Evolutionary conservation across 2,329 filamentous ascomycete genomes (phyloP).

Genomic region (Penicillium corylophilum): DNA sequence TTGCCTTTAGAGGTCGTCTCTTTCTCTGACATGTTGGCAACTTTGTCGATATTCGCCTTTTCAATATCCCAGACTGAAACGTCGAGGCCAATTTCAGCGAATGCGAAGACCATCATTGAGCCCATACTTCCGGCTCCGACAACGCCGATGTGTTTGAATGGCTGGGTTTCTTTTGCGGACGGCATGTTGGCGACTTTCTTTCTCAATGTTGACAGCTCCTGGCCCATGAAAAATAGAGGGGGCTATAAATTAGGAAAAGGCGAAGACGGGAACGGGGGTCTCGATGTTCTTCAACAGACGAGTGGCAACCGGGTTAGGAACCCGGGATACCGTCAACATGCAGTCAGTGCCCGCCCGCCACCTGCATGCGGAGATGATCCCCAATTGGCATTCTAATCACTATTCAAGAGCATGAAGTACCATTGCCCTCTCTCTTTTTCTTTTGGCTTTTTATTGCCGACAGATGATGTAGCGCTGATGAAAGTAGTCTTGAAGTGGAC

Average conservation of each 20-base stretch:
- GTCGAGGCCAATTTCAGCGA: constrained; percentile 39
- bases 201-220: not conserved
- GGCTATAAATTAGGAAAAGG: not conserved
- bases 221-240: not conserved
- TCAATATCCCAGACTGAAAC: constrained; percentile 42
- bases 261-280: not conserved
- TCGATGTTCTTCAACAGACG: constrained; percentile 17
- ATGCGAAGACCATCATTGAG: constrained; percentile 45
- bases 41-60: constrained; percentile 34
- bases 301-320: constrained; percentile 17
- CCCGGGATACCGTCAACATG: constrained; percentile 15
- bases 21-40: constrained; percentile 25
- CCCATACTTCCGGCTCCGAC: constrained; percentile 45
- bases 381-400: not conserved
- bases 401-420: not conserved
- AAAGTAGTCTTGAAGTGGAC: not conserved
- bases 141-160: constrained; percentile 40
- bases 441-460: no score
- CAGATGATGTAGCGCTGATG: constrained; percentile 14
- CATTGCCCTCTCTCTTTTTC: no score
- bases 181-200: constrained; percentile 20
- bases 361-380: not conserved
- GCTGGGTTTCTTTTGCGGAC: constrained; percentile 19
- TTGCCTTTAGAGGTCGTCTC: constrained; percentile 29
- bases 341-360: constrained; percentile 7